phyloP scores from a whole-genome alignment of 768 basidiomycete species.

The Boletus reticuloceps region DNA sequence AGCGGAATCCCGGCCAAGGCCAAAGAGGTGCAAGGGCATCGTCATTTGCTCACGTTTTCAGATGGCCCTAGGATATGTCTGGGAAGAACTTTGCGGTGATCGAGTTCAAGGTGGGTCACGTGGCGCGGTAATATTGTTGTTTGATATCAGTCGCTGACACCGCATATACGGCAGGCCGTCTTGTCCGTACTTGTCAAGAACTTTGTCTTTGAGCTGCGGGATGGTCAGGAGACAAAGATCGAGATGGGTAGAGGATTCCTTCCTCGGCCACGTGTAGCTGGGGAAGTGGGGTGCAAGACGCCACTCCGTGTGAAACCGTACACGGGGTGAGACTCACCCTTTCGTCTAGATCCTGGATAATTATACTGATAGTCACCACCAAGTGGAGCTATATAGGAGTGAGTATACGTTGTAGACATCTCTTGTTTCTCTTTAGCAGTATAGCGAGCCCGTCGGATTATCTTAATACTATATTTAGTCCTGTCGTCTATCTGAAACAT shows the following conservation, averaged over 20 bases:
- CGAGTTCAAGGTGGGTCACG: slow-evolving; percentile 31
- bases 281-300: slow-evolving; percentile 23
- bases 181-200: slow-evolving; percentile 41
- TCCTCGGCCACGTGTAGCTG: slow-evolving; percentile 14
- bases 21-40: slow-evolving; percentile 45
- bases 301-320: slow-evolving; percentile 25
- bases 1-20: slow-evolving; percentile 28
- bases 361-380: too few species aligned
- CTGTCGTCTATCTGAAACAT: too few species aligned
- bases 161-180: slow-evolving; percentile 33
- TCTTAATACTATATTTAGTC: too few species aligned
- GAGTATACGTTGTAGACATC: too few species aligned
- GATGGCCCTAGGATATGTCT: slow-evolving; percentile 52
- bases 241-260: slow-evolving; percentile 14
- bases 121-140: not conserved
- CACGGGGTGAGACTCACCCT: not conserved
- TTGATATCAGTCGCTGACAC: not conserved
- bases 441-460: too few species aligned
- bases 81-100: slow-evolving; percentile 46
- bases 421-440: too few species aligned
- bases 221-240: slow-evolving; percentile 34
- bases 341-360: too few species aligned
- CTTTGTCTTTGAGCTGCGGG: slow-evolving; percentile 35
- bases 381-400: too few species aligned
- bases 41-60: slow-evolving; percentile 49